phyloP scores from a whole-genome alignment of 345 rosid species.

The Rhodomyrtus tomentosa region DNA sequence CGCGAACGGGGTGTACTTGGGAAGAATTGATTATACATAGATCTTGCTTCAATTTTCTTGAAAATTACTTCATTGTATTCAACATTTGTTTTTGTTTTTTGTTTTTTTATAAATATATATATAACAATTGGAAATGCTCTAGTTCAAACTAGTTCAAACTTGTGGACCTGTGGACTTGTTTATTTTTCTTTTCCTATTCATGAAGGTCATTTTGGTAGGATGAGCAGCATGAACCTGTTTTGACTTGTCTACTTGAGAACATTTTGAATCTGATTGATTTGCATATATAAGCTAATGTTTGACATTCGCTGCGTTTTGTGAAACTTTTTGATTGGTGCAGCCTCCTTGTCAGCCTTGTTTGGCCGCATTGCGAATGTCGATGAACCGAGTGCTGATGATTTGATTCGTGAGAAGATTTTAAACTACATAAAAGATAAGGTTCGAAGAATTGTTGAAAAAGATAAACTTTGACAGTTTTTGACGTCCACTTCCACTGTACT shows the following conservation, averaged over 20 bases:
- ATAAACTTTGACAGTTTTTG: neutral
- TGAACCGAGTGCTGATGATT: slow-evolving; percentile 64
- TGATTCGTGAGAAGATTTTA: slow-evolving; percentile 74
- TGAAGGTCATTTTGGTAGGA: neutral
- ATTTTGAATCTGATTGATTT: neutral
- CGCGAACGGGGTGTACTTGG: neutral
- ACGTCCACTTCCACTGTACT: neutral
- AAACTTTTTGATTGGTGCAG: slow-evolving; percentile 30
- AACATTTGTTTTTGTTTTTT: neutral
- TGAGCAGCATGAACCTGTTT: neutral
- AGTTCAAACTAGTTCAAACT: neutral
- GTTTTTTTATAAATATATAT: too few species aligned
- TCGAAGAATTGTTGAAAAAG: neutral
- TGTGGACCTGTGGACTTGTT: neutral
- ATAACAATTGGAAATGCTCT: neutral
- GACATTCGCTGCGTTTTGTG: neutral
- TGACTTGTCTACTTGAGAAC: neutral
- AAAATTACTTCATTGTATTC: neutral
- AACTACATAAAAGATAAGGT: slow-evolving; percentile 92
- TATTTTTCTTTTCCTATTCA: neutral
- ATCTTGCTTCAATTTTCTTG: neutral
- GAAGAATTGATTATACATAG: neutral
- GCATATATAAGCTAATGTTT: neutral
- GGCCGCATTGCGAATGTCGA: slow-evolving; percentile 66
- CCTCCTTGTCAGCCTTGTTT: slow-evolving; percentile 76